Evolutionary conservation across 2,329 filamentous ascomycete species (phyloP), one percentile per base, ranked within the genome.

Genomic region (Colletotrichum lupini): DNA sequence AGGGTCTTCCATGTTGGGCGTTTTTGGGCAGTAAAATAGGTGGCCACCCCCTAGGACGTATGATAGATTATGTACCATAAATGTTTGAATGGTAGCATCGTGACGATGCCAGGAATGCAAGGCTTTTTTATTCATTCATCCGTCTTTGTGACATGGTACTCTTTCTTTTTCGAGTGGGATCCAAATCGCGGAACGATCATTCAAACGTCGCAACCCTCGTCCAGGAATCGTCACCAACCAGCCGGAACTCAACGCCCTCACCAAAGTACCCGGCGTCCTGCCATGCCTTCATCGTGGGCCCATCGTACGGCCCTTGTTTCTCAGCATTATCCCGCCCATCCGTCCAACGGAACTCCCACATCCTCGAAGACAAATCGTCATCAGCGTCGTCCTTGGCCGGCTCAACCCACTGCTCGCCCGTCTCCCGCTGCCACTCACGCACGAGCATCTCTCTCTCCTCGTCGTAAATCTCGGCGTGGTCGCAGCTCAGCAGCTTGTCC

Each of bases 331-430:
- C 96, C 53, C 95, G 89, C 22, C 94, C 94, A 81, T 98, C 95
- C 52, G 91, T 92, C 97, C 97, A 99, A 72, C 94, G 90, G 81
- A 95, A 99, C 82, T 98, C 94, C 95, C 96, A 99, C 87, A 90
- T 89, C 73, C 77, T 84, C 69, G 77, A 66, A 2, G 60, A 52
- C 16, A 30, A 71, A 28, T 67, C 77, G 42, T 78, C 78, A 22
- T 79, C 80, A 28, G 82, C 79, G 59, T 79, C 77, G 58, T 80
- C 78, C 53, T 78, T 79, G 53, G 79, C 75, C n/a, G 83, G 85
- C 75, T 90, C 86, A 24, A 83, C 81, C 97, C 97, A 99, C 9
- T 93, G 90, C 77, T 98, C 95, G 42, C 95, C 95, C 0, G 95
- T 95, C 82, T 98, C 95, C 63, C 92, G 91, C 75, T 90, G 89